Base-by-base conservation (phyloP, 2,329 filamentous ascomycete genomes). In the Ascochyta fabae region DNA sequence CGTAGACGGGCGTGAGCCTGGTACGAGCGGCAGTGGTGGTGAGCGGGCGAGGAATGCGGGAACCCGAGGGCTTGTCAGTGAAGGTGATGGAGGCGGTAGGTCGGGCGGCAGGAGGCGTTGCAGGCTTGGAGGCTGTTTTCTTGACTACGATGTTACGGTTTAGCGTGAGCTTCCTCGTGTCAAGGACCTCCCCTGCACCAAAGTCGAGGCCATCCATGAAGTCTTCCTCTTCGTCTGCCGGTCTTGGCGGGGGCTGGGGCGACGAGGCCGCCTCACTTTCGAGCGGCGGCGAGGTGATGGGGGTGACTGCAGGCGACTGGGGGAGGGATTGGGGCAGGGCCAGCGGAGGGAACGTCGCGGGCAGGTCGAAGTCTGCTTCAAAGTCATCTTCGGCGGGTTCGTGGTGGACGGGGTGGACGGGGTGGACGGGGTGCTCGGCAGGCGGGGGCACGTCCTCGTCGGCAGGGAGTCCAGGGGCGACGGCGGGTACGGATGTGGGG, bases 121-220 rank as follows among this genome's bases (percentile, higher is more conserved):
- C 83, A 48, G 86, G 83, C 59, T 73, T 75, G 33, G 64, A 40
- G 41, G 75, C 75, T 22, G 86, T 80, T 61, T 88, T 85, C 76
- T 96, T 96, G 67, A 96, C 84, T 73, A 94, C 93, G 62, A 99
- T 85, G 72, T 99, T 97, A 60, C 91, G 92, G 74, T 98, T 95
- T 16, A 96, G 80, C 0, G 89, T 94, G 39, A 92, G 82, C 75
- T 94, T 96, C 54, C 84, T 86, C 2, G 89, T 86, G 68, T 92
- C 87, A 68, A 98, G 92, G 15, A 91, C 83, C 61, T 94, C 90
- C 6, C 88, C 91, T 65, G 91, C 87, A 33, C 91, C 92, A 70
- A 98, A 85, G 53, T 98, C 95, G 56, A 99, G 84, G 36, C 90
- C 94, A 24, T 90, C 84, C 50, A 96, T 84, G 72, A 96, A 92